Conservation (phyloP, 306 rosid species). For the Vigna angularis region DNA sequence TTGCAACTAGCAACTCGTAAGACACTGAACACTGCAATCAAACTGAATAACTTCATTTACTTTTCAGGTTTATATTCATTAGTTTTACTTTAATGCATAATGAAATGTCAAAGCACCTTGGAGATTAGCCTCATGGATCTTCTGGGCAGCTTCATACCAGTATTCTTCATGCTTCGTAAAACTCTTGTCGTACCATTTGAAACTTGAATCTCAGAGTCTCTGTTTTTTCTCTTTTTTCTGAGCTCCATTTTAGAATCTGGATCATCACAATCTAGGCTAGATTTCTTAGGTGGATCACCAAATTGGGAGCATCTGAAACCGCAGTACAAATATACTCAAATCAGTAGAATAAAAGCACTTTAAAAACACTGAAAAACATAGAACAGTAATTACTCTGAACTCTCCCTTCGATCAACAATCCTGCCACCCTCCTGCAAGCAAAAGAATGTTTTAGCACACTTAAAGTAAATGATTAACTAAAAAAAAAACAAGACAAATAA, state of each 20-base stretch:
- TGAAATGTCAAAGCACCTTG: slow-evolving; percentile 50
- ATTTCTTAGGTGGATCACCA: slow-evolving; percentile 53
- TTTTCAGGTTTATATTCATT: background rate
- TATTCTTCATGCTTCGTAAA: slow-evolving; percentile 62
- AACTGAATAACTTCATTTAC: background rate
- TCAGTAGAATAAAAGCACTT: slow-evolving; percentile 28
- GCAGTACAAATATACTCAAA: slow-evolving; percentile 39
- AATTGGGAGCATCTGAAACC: slow-evolving; percentile 70
- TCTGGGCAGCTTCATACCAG: slow-evolving; percentile 47
- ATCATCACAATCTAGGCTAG: slow-evolving; percentile 44
- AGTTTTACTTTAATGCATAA: slow-evolving; percentile 16
- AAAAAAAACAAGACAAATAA: slow-evolving; percentile 27
- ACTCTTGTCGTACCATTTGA: slow-evolving; percentile 48
- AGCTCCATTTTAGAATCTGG: slow-evolving; percentile 48
- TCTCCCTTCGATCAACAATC: slow-evolving; percentile 54
- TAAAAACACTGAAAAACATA: slow-evolving; percentile 22
- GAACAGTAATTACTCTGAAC: slow-evolving; percentile 61
- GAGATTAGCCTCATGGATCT: slow-evolving; percentile 63
- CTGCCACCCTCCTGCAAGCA: slow-evolving; percentile 63
- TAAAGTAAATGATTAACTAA: background rate
- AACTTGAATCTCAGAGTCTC: slow-evolving; percentile 47
- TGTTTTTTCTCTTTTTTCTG: slow-evolving; percentile 53
- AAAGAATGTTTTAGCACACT: slow-evolving; percentile 28
- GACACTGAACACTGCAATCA: background rate
- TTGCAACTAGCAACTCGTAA: background rate